Percentiles rank a stretch among this genome's conserved stretches.
Conservation (phyloP, 139 green algal species). For the Chlorella vulgaris region DNA sequence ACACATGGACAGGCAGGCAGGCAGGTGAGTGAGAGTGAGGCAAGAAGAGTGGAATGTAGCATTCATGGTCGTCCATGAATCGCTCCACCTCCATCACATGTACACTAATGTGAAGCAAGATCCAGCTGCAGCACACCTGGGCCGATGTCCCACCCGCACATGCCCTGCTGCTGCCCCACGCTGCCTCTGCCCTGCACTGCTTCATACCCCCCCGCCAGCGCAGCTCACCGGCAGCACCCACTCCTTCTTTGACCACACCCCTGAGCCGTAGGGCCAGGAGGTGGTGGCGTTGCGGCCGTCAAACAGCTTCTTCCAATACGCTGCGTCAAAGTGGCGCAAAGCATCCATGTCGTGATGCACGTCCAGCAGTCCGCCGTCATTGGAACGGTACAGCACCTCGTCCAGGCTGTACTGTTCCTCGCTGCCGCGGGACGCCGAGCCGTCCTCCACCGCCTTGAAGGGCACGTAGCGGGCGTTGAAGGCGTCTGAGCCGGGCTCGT, state of each 20-base stretch:
- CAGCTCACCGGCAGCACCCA: constrained; percentile 92
- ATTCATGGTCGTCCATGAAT: no score
- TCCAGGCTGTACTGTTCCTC: constrained; percentile 93
- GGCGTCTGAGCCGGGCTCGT: constrained; percentile 11
- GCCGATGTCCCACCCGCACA: no score
- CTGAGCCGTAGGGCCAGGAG: constrained; percentile 95
- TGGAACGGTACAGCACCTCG: constrained; percentile 88
- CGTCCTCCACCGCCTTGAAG: constrained; percentile 73
- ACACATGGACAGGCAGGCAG: no score
- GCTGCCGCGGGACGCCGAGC: constrained; percentile 3
- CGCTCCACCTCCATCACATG: no score
- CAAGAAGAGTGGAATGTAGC: no score
- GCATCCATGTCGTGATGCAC: constrained; percentile 96
- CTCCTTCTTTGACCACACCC: constrained; percentile 99
- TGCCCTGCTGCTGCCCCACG: no score
- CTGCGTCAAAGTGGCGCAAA: constrained; percentile 82
- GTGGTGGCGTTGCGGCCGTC: constrained; percentile 91
- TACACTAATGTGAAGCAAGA: no score
- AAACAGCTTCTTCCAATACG: constrained; percentile 96
- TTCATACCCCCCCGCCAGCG: background rate
- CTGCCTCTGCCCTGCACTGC: background rate
- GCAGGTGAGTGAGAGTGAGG: no score
- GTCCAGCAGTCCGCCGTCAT: constrained; percentile 92
- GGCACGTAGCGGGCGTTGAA: constrained; percentile 95
- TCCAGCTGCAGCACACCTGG: no score